A percentile compares a stretch with the other conserved stretches of the same genome.
These are phyloP conservation scores for Alternaria arborescens DNA, from an alignment of 2,329 filamentous ascomycete genomes.

Conservation along the genomic window DNA sequence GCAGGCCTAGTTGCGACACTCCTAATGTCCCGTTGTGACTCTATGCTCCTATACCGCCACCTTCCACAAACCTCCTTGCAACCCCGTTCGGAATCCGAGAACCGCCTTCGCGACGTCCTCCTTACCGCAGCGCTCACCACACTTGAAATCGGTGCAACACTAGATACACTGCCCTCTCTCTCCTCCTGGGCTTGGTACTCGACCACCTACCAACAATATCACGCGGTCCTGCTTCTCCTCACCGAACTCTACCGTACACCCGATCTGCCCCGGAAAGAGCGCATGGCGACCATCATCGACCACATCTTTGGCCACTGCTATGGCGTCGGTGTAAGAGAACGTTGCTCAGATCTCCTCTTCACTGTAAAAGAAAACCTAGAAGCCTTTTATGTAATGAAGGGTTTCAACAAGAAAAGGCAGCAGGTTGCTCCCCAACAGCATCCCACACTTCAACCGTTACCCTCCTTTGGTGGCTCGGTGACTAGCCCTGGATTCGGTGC, in stretches of 20 bases:
- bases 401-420: constrained; percentile 42
- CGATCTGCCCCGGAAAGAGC: constrained; percentile 44
- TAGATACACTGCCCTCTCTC: constrained; percentile 49
- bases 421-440: constrained; percentile 38
- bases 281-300: constrained; percentile 52
- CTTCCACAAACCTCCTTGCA: constrained; percentile 47
- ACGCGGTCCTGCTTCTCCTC: constrained; percentile 48
- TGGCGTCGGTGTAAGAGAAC: constrained; percentile 46
- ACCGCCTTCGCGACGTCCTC: constrained; percentile 48
- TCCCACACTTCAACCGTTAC: constrained; percentile 37
- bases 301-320: constrained; percentile 53
- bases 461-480: constrained; percentile 22
- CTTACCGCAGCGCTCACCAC: constrained; percentile 49
- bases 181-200: constrained; percentile 50
- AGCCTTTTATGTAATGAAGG: constrained; percentile 51
- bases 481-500: constrained; percentile 21
- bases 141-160: constrained; percentile 50
- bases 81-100: constrained; percentile 48
- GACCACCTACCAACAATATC: constrained; percentile 52
- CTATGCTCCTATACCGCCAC: constrained; percentile 51
- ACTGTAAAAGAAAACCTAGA: constrained; percentile 52
- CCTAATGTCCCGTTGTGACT: constrained; percentile 51
- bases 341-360: constrained; percentile 47
- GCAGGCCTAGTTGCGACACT: constrained; percentile 50
- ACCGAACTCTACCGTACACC: constrained; percentile 51